Conservation (phyloP, 108 stramenopile species). For the Aurantiochytrium sp. region DNA sequence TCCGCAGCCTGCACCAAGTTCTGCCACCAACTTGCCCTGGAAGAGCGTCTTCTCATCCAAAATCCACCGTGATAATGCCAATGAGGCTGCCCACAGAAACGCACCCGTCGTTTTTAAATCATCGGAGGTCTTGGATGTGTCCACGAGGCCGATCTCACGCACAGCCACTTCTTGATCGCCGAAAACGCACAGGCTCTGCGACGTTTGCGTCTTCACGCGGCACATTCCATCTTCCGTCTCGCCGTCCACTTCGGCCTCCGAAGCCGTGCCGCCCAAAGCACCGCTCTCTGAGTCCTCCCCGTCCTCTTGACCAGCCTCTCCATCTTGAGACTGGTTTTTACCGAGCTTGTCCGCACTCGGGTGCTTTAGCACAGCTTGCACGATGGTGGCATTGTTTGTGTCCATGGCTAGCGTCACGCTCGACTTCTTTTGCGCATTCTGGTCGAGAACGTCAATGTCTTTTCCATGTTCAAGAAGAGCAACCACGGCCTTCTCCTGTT, state of each 20-base stretch:
- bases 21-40: not conserved
- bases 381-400: not conserved
- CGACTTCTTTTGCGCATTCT: not conserved
- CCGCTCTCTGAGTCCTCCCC: not conserved
- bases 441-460: not conserved
- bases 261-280: not conserved
- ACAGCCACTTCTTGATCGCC: not conserved
- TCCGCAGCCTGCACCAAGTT: not conserved
- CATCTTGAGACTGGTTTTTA: not conserved
- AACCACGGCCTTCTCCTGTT: not conserved
- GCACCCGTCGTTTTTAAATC: not conserved
- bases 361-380: not conserved
- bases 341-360: not conserved
- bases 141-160: not conserved
- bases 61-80: not conserved
- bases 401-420: not conserved
- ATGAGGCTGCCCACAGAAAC: not conserved
- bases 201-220: not conserved
- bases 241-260: not conserved
- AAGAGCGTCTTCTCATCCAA: not conserved
- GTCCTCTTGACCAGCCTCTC: not conserved
- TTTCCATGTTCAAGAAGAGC: not conserved
- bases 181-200: not conserved
- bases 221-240: not conserved
- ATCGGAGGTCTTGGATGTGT: not conserved